phyloP scores from a whole-genome alignment of 2,329 filamentous ascomycete species.

The Alternaria triticina region DNA sequence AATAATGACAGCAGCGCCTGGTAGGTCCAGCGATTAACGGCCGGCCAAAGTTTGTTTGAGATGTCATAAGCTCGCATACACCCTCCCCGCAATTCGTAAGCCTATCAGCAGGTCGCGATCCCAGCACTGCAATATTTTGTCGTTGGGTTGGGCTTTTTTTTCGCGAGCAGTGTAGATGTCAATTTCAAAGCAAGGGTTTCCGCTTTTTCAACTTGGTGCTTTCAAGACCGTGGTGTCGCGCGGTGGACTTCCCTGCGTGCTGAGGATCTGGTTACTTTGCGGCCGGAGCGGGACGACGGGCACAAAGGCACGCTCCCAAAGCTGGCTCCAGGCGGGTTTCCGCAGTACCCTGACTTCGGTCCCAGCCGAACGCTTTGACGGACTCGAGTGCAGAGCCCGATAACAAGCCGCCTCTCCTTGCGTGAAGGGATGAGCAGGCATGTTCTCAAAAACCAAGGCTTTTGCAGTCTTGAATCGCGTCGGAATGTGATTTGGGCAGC shows the following conservation, averaged over 20 bases:
- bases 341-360: slow-evolving; percentile 33
- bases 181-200: background rate
- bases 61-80: slow-evolving; percentile 24
- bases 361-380: slow-evolving; percentile 27
- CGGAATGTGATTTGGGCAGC: background rate
- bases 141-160: slow-evolving; percentile 3
- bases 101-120: slow-evolving; percentile 36
- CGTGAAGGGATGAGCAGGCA: background rate
- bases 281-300: slow-evolving; percentile 42
- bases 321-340: slow-evolving; percentile 35
- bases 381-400: slow-evolving; percentile 9
- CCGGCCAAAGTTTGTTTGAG: slow-evolving; percentile 40
- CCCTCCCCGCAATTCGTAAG: slow-evolving; percentile 37
- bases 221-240: background rate
- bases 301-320: slow-evolving; percentile 42
- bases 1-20: slow-evolving; percentile 25
- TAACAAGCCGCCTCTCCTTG: slow-evolving; percentile 6
- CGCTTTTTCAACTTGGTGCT: background rate
- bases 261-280: slow-evolving; percentile 30
- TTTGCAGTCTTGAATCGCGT: background rate
- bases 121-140: slow-evolving; percentile 9
- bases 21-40: slow-evolving; percentile 32
- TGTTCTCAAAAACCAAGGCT: background rate
- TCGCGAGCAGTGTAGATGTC: slow-evolving; percentile 5
- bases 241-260: slow-evolving; percentile 8